Percentiles rank a stretch among this genome's conserved stretches.
Evolutionary conservation across 768 basidiomycete genomes (phyloP).

Genomic region (Suillus bovinus): DNA sequence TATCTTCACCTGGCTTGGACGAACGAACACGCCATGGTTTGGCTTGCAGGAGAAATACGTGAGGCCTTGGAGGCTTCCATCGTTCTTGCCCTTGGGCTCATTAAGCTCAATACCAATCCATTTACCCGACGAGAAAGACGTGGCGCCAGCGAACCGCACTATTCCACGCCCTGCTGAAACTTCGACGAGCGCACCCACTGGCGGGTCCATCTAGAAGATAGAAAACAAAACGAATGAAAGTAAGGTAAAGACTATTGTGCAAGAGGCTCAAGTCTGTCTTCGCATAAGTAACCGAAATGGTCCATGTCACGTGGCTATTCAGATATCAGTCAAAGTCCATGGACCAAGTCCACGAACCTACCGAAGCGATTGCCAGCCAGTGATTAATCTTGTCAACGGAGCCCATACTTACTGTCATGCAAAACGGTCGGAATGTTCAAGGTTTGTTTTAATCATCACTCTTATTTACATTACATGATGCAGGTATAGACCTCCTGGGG

Average conservation of each 20-base stretch:
- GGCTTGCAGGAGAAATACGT: constrained; percentile 81
- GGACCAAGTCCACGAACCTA: background rate
- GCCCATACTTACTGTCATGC: constrained; percentile 28
- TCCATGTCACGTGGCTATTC: background rate
- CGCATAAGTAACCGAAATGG: background rate
- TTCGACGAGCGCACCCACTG: constrained; percentile 75
- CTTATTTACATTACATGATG: constrained; percentile 10
- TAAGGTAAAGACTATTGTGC: background rate
- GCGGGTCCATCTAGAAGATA: constrained; percentile 35
- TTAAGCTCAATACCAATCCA: constrained; percentile 94
- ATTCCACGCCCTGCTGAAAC: constrained; percentile 80
- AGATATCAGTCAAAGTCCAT: background rate
- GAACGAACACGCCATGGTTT: constrained; percentile 85
- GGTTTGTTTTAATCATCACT: constrained; percentile 19
- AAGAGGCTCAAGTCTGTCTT: no score
- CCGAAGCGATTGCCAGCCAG: no score
- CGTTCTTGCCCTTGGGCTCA: constrained; percentile 90
- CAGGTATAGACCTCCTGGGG: constrained; percentile 23
- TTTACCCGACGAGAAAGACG: constrained; percentile 83
- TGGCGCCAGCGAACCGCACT: constrained; percentile 83
- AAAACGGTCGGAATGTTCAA: constrained; percentile 29
- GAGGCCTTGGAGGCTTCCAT: constrained; percentile 80
- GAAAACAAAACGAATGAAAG: background rate
- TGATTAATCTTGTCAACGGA: no score
- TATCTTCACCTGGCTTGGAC: constrained; percentile 80